Base-by-base conservation (phyloP, 2,329 filamentous ascomycete genomes). In the Emmonsiellopsis sp. region DNA sequence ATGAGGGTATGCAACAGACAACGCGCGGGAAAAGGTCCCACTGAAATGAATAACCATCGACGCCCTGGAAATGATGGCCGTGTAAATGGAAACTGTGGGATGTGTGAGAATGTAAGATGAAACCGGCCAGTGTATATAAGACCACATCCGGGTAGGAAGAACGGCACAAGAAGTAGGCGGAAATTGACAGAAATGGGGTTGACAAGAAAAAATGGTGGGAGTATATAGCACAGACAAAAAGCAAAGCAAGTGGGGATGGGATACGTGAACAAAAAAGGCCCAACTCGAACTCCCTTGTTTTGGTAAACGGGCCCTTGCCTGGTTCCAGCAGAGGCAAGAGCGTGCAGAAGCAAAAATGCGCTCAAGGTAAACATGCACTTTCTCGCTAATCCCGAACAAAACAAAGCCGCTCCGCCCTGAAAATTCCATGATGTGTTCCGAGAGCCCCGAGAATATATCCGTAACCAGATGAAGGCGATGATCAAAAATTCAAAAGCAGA, bases 401-500 rank as follows among this genome's bases (percentile, higher is more conserved):
- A 53, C 32, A 27, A 27, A 53, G 36, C 32, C 42, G 27, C 43
- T 52, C 56, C 47, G 43, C 51, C 44, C 48, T 40, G 56, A 54
- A 53, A 59, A 53, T 53, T 53, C 51, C 37, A 53, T 49, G 40
- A 50, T 53, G 47, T 53, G 55, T 49, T 49, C 55, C 55, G 54
- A 56, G 60, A 57, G 57, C 48, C 42, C 39, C 39, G 40, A 52
- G 48, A 47, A 48, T 47, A 42, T 42, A n/a, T 21, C 40, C 44
- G 59, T 60, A 59, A 54, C 56, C 55, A 58, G 40, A 48, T 48
- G 33, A 53, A 52, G 56, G n/a, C 34, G 21, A 55, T 54, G 43
- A 6, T 17, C 34, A 47, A 47, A 49, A 40, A 50, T 48, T 40
- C 21, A 36, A 40, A 17, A 21, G 53, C 42, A 39, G 42, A 46